Evolutionary conservation across 192 early-diverging fungal species (phyloP).

Genomic region (Umbelopsis vinacea): DNA sequence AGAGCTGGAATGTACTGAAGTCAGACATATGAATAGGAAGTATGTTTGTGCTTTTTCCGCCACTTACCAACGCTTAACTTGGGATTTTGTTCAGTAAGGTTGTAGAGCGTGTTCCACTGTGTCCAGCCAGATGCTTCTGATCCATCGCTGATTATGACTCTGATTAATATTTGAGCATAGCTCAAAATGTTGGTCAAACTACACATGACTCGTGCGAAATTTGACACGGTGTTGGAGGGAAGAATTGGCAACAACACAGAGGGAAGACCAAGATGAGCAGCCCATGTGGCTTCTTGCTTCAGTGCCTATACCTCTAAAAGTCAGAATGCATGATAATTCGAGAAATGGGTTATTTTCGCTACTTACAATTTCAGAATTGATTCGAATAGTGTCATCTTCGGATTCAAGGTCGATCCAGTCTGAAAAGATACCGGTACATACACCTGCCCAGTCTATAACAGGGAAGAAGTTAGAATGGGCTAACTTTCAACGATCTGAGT

Average conservation of each 20-base stretch:
- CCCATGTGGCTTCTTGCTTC: constrained; percentile 71
- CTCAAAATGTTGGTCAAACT: constrained; percentile 43
- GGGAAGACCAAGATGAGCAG: constrained; percentile 66
- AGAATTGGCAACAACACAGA: constrained; percentile 59
- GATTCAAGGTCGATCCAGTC: constrained; percentile 65
- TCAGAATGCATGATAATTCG: neutral
- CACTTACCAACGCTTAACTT: constrained; percentile 62
- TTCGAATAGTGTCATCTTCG: constrained; percentile 41
- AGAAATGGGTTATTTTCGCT: too few species aligned
- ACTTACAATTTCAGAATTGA: constrained; percentile 61
- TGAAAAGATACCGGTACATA: constrained; percentile 52
- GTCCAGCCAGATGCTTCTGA: constrained; percentile 58
- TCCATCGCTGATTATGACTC: neutral
- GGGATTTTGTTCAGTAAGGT: constrained; percentile 67
- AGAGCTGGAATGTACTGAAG: constrained; percentile 52
- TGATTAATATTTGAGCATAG: constrained; percentile 26
- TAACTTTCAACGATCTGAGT: neutral
- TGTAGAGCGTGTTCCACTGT: constrained; percentile 80
- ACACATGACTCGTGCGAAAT: constrained; percentile 61
- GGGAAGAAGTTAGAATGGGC: neutral
- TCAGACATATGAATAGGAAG: neutral
- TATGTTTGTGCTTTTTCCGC: neutral
- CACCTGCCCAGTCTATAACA: constrained; percentile 34
- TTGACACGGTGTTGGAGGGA: constrained; percentile 39
- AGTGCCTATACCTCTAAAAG: constrained; percentile 43